phyloP scores from a whole-genome alignment of 108 stramenopile species.

The Skeletonema tropicum region DNA sequence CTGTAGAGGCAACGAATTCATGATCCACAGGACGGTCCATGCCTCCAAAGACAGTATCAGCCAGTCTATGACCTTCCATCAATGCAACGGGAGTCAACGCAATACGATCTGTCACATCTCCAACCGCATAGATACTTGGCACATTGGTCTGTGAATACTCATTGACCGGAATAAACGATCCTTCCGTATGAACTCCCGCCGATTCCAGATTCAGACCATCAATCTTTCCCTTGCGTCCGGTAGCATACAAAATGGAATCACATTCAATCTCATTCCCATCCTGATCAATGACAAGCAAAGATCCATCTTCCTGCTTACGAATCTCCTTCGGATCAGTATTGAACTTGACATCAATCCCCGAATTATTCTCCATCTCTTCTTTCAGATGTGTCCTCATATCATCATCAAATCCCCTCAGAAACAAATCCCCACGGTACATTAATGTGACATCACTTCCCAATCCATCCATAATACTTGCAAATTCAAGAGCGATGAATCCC shows the following conservation, averaged over 20 bases:
- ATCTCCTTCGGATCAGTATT: constrained; percentile 70
- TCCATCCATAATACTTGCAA: constrained; percentile 87
- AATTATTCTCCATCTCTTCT: constrained; percentile 70
- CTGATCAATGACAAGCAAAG: constrained; percentile 60
- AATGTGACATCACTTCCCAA: constrained; percentile 85
- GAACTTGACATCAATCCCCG: constrained; percentile 66
- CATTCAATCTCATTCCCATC: constrained; percentile 62
- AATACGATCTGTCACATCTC: constrained; percentile 87
- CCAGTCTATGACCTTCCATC: constrained; percentile 72
- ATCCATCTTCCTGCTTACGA: constrained; percentile 52
- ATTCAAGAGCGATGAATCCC: constrained; percentile 93
- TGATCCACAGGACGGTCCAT: constrained; percentile 80
- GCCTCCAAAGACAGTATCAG: constrained; percentile 82
- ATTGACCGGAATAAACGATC: constrained; percentile 57
- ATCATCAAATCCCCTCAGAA: constrained; percentile 80
- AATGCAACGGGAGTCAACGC: constrained; percentile 91
- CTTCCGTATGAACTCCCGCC: constrained; percentile 54
- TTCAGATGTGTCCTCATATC: constrained; percentile 63
- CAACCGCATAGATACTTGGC: constrained; percentile 71
- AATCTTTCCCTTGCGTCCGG: constrained; percentile 73
- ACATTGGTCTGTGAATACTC: constrained; percentile 69
- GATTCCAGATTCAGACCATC: constrained; percentile 68
- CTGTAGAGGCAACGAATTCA: constrained; percentile 87
- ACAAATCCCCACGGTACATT: constrained; percentile 73
- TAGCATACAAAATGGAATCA: constrained; percentile 77